Base-by-base conservation (phyloP, 2,329 filamentous ascomycete genomes). In the Canariomyces notabilis region DNA sequence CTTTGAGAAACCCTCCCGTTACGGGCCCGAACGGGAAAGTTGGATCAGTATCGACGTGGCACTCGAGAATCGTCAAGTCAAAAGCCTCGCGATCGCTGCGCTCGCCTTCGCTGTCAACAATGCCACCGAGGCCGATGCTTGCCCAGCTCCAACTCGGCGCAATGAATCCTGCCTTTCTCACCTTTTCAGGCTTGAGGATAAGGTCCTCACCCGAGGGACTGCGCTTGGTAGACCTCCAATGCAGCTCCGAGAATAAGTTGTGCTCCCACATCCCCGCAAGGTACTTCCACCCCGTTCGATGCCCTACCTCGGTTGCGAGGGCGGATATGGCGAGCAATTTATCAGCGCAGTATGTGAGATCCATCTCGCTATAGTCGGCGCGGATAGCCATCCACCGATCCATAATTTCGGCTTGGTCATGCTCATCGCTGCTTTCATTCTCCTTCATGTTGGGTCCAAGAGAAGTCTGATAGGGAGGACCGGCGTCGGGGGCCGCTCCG, bases 211-310 rank as follows among this genome's bases (percentile, higher is more conserved):
- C 38, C 5, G 38, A 31, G 20, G 22, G 38, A 20, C 38, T n/a
- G 22, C 22, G 38, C 38, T 41, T 41, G 9, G 22, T 41, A n/a
- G 18, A 41, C n/a, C 38, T 22, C 38, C 38, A 41, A 23, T 41
- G 38, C 22, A 29, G 26, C 26, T 29, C 26, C 26, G 26, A 29
- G 26, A 29, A 29, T n/a, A 48, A 15, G 15, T 33, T 16, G 18
- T 32, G 15, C 16, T 48, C 43, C 46, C 46, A 48, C 18, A 48
- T 40, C 2, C 46, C 46, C 8, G 46, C 46, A 5, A 40, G 36
- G 29, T 48, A 48, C 9, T 26, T 44, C 36, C 29, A 34, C 15
- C 31, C 33, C 6, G 40, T 26, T 37, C 12, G 15, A 18, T 18
- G 9, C 6, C 22, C 45, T 16, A 26, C 31, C 20, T 21, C 33